A percentile compares a stretch with the other conserved stretches of the same genome.
These are phyloP conservation scores for Biancaea sappan DNA, from an alignment of 306 rosid species.

Conservation along the genomic window DNA sequence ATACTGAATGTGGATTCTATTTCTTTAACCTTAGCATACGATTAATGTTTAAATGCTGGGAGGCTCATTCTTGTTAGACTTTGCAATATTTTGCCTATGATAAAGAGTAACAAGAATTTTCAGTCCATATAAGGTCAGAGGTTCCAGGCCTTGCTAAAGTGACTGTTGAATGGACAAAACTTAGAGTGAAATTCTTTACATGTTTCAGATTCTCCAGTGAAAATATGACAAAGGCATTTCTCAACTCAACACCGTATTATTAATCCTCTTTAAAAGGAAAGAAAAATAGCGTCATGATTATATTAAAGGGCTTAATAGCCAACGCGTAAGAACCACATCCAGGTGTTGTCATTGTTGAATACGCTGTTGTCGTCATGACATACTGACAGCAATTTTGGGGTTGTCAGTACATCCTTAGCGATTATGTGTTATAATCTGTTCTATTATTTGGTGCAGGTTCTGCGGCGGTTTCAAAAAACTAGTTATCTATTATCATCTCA, in stretches of 20 bases:
- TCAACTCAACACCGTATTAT: background rate
- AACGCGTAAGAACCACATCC: background rate
- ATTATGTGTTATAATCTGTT: background rate
- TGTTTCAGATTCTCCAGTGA: too few species aligned
- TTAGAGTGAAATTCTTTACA: too few species aligned
- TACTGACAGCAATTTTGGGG: background rate
- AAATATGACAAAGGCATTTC: too few species aligned
- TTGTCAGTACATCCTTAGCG: background rate
- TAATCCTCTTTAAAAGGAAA: too few species aligned
- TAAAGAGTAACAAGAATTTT: background rate
- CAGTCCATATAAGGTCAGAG: background rate
- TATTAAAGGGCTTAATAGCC: too few species aligned
- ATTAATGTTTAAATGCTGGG: background rate
- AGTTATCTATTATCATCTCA: background rate
- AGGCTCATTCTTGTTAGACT: background rate
- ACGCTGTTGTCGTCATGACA: background rate
- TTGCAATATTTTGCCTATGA: constrained; percentile 6
- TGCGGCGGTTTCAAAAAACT: background rate
- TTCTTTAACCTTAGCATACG: background rate
- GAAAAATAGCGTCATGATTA: too few species aligned
- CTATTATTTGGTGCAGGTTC: background rate
- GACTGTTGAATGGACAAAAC: background rate
- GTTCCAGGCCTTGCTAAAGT: background rate
- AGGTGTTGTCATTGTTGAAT: background rate
- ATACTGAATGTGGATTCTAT: background rate